Conservation (phyloP, 805 yeast species). For the Wickerhamomyces chambardii region DNA sequence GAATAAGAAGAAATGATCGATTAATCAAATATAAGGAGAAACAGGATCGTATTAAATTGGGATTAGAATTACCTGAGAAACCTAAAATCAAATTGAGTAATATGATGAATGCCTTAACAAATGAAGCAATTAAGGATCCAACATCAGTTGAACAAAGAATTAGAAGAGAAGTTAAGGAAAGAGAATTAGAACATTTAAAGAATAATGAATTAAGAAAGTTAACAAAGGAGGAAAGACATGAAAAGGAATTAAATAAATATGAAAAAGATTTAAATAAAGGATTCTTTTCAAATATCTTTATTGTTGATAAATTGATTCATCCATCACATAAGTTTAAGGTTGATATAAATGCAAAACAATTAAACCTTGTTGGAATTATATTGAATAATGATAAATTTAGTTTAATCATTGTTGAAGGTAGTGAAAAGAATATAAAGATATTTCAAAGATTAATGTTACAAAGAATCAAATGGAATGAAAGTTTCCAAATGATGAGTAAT, state of each 20-base stretch:
- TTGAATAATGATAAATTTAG: conserved; percentile 33
- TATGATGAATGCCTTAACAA: conserved; percentile 77
- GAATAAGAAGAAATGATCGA: conserved; percentile 64
- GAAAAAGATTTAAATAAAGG: conserved; percentile 47
- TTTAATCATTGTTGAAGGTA: conserved; percentile 71
- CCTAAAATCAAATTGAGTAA: conserved; percentile 83
- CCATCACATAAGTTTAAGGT: conserved; percentile 67
- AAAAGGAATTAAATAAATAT: conserved; percentile 35
- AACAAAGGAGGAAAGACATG: conserved; percentile 45
- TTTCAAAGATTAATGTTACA: conserved; percentile 51
- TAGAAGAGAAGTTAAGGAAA: conserved; percentile 51
- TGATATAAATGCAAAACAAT: conserved; percentile 73
- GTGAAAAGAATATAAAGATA: conserved; percentile 47
- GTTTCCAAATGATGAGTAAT: conserved; percentile 24
- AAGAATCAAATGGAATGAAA: conserved; percentile 65
- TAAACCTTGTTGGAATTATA: conserved; percentile 52
- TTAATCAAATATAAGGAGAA: conserved; percentile 52
- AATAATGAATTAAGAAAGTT: conserved; percentile 56
- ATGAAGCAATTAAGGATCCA: conserved; percentile 83
- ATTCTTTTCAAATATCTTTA: conserved; percentile 46
- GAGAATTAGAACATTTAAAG: conserved; percentile 48
- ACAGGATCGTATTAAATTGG: conserved; percentile 72
- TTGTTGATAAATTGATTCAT: conserved; percentile 42
- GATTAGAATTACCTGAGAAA: conserved; percentile 80
- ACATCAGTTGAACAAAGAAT: conserved; percentile 77